Base-by-base conservation (phyloP, 257 asterid species). In the Nicotiana tabacum region DNA sequence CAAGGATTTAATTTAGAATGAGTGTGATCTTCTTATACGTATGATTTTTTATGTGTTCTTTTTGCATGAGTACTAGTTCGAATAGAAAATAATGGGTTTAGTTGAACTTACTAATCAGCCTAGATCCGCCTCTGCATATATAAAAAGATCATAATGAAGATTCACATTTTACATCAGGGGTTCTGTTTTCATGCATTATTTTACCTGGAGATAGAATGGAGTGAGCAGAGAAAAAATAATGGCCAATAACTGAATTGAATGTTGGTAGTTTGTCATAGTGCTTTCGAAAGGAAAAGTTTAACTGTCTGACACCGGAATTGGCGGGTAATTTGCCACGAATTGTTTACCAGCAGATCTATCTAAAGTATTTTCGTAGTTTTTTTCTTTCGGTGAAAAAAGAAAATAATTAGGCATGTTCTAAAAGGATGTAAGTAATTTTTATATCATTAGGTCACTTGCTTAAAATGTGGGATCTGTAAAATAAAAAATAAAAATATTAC, bases 301-400 rank as follows among this genome's bases (percentile, higher is more conserved):
- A 76, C 46, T 51, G 80, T 76, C 62, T 48, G 5, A 7, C 13
- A 76, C 17, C 80, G 80, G 16, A 48, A 27, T 76, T 76, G 62
- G 80, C 29, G 80, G 80, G 80, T 27, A 48, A 76, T 6, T 51
- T 76, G 80, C 9, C 80, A 76, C 80, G 64, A 76, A 76, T 51
- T 48, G 12, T 21, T 12, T 0, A 46, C 37, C 4, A 24, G 2
- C 48, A 43, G 80, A 74, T 74, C 27, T 12, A 13, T 39, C 0
- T 46, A 2, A 46, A 72, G 12, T 24, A 2, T 11, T 46, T 39
- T 32, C 33, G 3, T 32, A 32, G 33, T 32, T 32, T 35, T 29
- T 6, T 33, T n/a, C 8, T n/a, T 2, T n/a, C 18, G 46, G 51
- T 7, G 27, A 35, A 33, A 17, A 1, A 8, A 7, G 18, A 0